Conservation (phyloP, 83 land plant genomes). For the Diphasiastrum complanatum region DNA sequence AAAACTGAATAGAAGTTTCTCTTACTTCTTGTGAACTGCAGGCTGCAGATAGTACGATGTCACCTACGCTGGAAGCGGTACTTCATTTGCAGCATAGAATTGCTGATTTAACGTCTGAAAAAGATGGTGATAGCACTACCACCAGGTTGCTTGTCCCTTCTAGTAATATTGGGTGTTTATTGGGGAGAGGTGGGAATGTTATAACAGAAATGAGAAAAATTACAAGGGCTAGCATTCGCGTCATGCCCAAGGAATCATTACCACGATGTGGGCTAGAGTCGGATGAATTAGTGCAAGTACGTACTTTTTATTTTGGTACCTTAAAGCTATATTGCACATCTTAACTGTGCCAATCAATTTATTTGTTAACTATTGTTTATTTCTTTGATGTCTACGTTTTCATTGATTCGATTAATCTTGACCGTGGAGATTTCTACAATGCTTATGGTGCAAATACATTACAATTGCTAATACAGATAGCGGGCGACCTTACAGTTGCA, state of each 20-base stretch:
- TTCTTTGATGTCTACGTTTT: not conserved
- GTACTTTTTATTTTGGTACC: not conserved
- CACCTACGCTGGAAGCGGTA: conserved; percentile 47
- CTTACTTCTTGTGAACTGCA: conserved; percentile 9
- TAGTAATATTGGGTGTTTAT: conserved; percentile 46
- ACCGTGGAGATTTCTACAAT: not conserved
- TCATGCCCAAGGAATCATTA: conserved; percentile 38
- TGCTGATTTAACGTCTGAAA: conserved; percentile 15
- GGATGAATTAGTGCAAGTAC: conserved; percentile 57
- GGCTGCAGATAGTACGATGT: conserved; percentile 34
- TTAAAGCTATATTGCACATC: not conserved
- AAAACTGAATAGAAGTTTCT: not conserved
- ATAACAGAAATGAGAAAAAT: conserved; percentile 55
- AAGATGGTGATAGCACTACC: conserved; percentile 29
- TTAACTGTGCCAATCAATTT: not conserved
- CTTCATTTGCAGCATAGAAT: conserved; percentile 38
- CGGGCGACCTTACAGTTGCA: conserved; percentile 36
- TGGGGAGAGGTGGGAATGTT: conserved; percentile 51
- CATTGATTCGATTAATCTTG: not conserved
- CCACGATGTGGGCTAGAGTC: conserved; percentile 41
- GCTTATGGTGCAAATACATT: no score
- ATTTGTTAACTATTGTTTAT: not conserved
- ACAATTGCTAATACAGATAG: no score
- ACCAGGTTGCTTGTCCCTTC: conserved; percentile 59
- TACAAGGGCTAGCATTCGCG: conserved; percentile 46